These are phyloP conservation scores for Phytopythium oedochilum DNA, from an alignment of 352 stramenopile species.

Conservation along the genomic window DNA sequence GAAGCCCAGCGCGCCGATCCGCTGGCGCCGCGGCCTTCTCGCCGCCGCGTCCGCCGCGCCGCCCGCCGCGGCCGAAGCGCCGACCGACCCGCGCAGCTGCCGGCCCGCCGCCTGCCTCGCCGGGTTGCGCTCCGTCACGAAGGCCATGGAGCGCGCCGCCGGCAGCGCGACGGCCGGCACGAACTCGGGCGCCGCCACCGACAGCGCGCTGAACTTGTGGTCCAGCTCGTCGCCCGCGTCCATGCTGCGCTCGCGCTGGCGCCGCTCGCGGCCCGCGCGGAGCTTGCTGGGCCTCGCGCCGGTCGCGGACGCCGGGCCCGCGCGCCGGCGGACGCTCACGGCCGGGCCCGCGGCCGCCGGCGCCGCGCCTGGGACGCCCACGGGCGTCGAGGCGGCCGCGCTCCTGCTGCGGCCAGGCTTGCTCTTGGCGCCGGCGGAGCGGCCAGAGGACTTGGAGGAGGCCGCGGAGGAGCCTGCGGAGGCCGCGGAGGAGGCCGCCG, in stretches of 20 bases:
- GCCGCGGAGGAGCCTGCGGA: background rate
- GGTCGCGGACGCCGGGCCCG: constrained; percentile 1
- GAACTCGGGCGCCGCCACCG: constrained; percentile 49
- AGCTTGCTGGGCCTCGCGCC: constrained; percentile 33
- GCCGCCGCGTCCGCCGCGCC: constrained; percentile 3
- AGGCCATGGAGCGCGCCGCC: constrained; percentile 34
- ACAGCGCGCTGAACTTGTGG: constrained; percentile 57
- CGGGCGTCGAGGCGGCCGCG: background rate
- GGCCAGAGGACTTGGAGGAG: background rate
- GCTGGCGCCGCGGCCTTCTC: constrained; percentile 39
- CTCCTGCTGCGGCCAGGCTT: constrained; percentile 7
- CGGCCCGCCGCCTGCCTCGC: background rate
- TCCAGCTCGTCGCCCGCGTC: constrained; percentile 58
- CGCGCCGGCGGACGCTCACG: constrained; percentile 3
- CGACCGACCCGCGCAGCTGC: background rate
- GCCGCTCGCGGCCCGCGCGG: constrained; percentile 49
- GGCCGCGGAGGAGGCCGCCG: background rate
- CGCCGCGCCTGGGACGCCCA: background rate
- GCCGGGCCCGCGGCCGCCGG: background rate
- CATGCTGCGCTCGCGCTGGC: constrained; percentile 43
- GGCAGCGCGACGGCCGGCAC: constrained; percentile 20
- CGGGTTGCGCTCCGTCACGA: constrained; percentile 37
- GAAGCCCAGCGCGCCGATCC: constrained; percentile 46
- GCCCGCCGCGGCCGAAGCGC: background rate
- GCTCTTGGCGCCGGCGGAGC: background rate